Base-by-base conservation (phyloP, 2,329 filamentous ascomycete species). In the Myriosclerotinia duriaeana region DNA sequence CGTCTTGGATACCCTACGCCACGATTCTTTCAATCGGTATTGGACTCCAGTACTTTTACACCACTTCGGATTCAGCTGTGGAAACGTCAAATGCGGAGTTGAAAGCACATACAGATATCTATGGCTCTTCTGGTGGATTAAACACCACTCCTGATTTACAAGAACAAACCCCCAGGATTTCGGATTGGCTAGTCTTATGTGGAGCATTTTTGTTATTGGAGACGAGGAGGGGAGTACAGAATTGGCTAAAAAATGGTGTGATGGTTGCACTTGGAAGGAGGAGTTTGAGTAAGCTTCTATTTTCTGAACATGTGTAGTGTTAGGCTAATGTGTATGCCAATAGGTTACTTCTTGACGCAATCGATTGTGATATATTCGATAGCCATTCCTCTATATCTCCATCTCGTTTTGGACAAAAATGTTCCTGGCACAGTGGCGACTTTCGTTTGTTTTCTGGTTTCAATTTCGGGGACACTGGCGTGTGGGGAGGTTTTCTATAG, bases 131-230 rank as follows among this genome's bases (percentile, higher is more conserved):
- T 4, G 78, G 76, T 8, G 71, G 74, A 17, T 69, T 81, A 52
- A 80, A 80, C 53, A 71, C 69, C 7, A 69, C 74, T 40, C 72
- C 77, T 20, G 76, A 79, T 65, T 48, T 71, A 1, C 71, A 73
- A 8, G 73, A 78, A 58, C 77, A 78, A 2, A 73, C 76, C 53
- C 77, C 80, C 1, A 72, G 80, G 40, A 77, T 78, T 48, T 80
- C 82, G 65, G 78, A 79, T 65, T 82, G 79, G 66, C 71, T 82
- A 3, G 72, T 80, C 38, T 74, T 82, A n/a, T 53, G 81, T 0
- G 80, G 79, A 1, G 73, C 78, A 44, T 78, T 78, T 68, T 68
- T 80, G 14, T 66, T 80, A 38, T 66, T 82, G 9, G 80, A 82
- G 70, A 78, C 76, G 2, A 78, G 74, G 34, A 75, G 76, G 14